These are phyloP conservation scores for Astrothelium subdiscretum DNA, from an alignment of 495 filamentous ascomycete genomes.

Conservation along the genomic window DNA sequence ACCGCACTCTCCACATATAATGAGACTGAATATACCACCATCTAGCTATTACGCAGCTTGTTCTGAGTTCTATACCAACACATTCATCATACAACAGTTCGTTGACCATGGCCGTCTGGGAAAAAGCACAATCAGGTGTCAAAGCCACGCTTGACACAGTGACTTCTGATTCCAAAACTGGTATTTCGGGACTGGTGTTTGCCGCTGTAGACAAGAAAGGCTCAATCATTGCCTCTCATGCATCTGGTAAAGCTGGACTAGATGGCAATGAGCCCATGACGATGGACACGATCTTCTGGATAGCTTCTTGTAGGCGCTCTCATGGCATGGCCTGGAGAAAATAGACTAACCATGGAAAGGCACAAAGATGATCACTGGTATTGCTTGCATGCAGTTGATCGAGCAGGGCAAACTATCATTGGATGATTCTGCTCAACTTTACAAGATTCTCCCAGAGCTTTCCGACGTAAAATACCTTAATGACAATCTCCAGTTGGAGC, in stretches of 20 bases:
- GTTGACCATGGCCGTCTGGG: not conserved
- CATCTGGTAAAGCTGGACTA: slow-evolving; percentile 35
- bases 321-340: not conserved
- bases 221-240: slow-evolving; percentile 35
- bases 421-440: slow-evolving; percentile 39
- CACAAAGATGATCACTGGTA: slow-evolving; percentile 42
- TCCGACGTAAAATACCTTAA: slow-evolving; percentile 37
- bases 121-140: slow-evolving; percentile 15
- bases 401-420: slow-evolving; percentile 42
- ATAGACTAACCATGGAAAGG: slow-evolving; percentile 13
- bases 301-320: slow-evolving; percentile 35
- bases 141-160: slow-evolving; percentile 17
- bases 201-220: slow-evolving; percentile 39
- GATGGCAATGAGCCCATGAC: slow-evolving; percentile 34
- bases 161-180: slow-evolving; percentile 23
- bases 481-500: slow-evolving; percentile 34
- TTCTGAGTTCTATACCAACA: not conserved
- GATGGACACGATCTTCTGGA: slow-evolving; percentile 44
- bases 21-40: not conserved
- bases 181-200: slow-evolving; percentile 37
- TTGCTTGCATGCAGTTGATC: slow-evolving; percentile 52
- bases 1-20: too few species aligned
- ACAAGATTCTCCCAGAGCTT: slow-evolving; percentile 41
- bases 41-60: not conserved
- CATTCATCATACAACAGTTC: not conserved